These are phyloP conservation scores for Didymella glomerata DNA, from an alignment of 2,329 filamentous ascomycete genomes.

Conservation along the genomic window DNA sequence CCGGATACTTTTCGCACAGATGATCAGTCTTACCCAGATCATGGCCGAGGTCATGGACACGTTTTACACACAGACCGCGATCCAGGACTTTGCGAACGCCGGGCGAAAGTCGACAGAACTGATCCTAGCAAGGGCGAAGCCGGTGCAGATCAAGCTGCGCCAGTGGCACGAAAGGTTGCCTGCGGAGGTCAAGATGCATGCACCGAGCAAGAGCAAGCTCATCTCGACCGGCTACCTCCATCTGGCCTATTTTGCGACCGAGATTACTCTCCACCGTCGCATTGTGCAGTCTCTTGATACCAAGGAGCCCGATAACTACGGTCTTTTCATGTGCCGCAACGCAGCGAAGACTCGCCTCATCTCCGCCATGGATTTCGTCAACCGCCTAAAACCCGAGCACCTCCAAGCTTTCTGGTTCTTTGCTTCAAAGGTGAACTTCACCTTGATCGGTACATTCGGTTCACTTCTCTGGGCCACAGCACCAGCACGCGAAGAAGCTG, in stretches of 20 bases:
- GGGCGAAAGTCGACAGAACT: conserved; percentile 75
- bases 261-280: conserved; percentile 90
- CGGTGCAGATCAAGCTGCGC: conserved; percentile 82
- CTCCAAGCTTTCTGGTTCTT: conserved; percentile 94
- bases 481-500: conserved; percentile 84
- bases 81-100: conserved; percentile 71
- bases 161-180: conserved; percentile 82
- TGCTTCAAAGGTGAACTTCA: conserved; percentile 88
- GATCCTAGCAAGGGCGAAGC: conserved; percentile 78
- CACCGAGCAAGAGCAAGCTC: conserved; percentile 52
- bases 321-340: conserved; percentile 89
- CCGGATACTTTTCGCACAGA: conserved; percentile 75
- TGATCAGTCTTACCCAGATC: conserved; percentile 77
- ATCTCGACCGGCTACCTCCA: conserved; percentile 73
- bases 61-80: conserved; percentile 82
- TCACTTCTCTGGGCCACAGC: conserved; percentile 89
- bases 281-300: conserved; percentile 81
- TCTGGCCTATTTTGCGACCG: conserved; percentile 90
- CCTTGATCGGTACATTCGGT: conserved; percentile 92
- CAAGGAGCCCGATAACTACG: conserved; percentile 72
- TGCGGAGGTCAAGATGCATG: conserved; percentile 69
- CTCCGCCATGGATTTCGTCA: conserved; percentile 97
- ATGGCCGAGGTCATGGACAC: conserved; percentile 82
- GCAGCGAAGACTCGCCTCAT: conserved; percentile 94
- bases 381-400: conserved; percentile 85